Evolutionary conservation across 495 filamentous ascomycete species (phyloP).

Genomic region (Daldinia decipiens): DNA sequence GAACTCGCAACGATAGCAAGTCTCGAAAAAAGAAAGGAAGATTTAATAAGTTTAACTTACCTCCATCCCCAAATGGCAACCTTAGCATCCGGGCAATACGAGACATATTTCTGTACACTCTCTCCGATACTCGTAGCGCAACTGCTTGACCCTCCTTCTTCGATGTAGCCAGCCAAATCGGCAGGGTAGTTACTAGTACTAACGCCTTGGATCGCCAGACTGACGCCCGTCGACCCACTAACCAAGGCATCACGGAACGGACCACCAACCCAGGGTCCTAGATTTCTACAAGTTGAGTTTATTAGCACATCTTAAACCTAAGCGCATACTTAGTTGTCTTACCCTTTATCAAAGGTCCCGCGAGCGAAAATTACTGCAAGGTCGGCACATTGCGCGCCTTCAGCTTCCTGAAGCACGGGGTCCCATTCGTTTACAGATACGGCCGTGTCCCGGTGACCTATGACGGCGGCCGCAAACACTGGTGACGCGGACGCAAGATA

Average conservation of each 20-base stretch:
- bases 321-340: slow-evolving; percentile 1
- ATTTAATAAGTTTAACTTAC: slow-evolving; percentile 16
- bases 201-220: slow-evolving; percentile 39
- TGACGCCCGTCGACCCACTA: slow-evolving; percentile 19
- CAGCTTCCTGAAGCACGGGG: slow-evolving; percentile 18
- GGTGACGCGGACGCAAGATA: slow-evolving; percentile 2
- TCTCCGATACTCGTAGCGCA: slow-evolving; percentile 36
- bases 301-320: slow-evolving; percentile 4
- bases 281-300: slow-evolving; percentile 24
- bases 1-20: not conserved
- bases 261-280: slow-evolving; percentile 39
- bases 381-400: slow-evolving; percentile 29
- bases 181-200: slow-evolving; percentile 34
- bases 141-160: slow-evolving; percentile 35
- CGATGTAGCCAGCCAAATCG: slow-evolving; percentile 36
- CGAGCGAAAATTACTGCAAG: slow-evolving; percentile 47
- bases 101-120: slow-evolving; percentile 31
- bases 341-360: slow-evolving; percentile 45
- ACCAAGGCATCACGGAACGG: slow-evolving; percentile 34
- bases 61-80: slow-evolving; percentile 44
- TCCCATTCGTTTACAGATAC: slow-evolving; percentile 41
- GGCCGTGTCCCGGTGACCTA: slow-evolving; percentile 22
- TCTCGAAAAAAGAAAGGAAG: not conserved
- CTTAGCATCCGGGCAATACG: slow-evolving; percentile 29
- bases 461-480: slow-evolving; percentile 9